Evolutionary conservation across 345 rosid species (phyloP).

Genomic region (Euphorbia peplus): DNA sequence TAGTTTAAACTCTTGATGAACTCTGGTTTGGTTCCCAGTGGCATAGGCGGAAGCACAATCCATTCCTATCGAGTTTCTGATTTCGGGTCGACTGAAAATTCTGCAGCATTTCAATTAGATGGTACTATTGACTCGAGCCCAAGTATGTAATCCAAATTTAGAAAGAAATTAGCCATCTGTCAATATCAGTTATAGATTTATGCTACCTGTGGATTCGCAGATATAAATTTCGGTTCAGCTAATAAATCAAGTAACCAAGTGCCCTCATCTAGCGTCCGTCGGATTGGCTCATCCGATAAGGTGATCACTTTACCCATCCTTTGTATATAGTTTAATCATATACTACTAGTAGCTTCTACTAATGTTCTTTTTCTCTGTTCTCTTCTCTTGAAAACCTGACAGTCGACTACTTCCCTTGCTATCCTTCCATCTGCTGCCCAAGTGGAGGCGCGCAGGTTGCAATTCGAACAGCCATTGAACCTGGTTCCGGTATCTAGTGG

Average conservation of each 20-base stretch:
- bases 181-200: slow-evolving; percentile 5
- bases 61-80: slow-evolving; percentile 23
- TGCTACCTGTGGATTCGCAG: slow-evolving; percentile 25
- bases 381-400: slow-evolving; percentile 3
- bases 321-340: background rate
- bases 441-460: slow-evolving; percentile 31
- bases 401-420: slow-evolving; percentile 24
- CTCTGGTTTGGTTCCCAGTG: slow-evolving; percentile 25
- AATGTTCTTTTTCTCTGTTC: background rate
- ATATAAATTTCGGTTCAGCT: slow-evolving; percentile 22
- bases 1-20: slow-evolving; percentile 12
- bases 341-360: slow-evolving; percentile 10
- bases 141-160: slow-evolving; percentile 29
- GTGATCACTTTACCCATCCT: slow-evolving; percentile 18
- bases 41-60: slow-evolving; percentile 25
- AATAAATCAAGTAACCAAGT: slow-evolving; percentile 31
- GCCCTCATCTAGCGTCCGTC: slow-evolving; percentile 20
- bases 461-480: slow-evolving; percentile 30
- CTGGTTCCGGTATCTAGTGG: slow-evolving; percentile 36
- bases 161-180: background rate
- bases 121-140: slow-evolving; percentile 32
- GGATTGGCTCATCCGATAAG: slow-evolving; percentile 28
- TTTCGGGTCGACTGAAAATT: slow-evolving; percentile 33
- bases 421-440: slow-evolving; percentile 22
- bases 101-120: slow-evolving; percentile 29